Conservation (phyloP, 169 alveolate genomes). For the Cryptosporidium muris region DNA sequence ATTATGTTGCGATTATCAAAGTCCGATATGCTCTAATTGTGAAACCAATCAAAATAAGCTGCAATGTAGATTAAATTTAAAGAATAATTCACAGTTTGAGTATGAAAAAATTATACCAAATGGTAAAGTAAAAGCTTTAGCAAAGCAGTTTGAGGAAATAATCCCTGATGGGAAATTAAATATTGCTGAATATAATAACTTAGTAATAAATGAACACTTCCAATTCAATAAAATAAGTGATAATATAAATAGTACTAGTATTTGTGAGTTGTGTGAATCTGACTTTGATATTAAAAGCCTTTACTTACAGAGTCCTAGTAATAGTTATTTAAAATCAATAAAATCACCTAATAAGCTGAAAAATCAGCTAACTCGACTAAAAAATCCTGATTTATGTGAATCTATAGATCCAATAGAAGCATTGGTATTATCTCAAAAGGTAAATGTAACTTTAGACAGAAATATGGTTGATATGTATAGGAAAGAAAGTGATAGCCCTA, state of each 20-base stretch:
- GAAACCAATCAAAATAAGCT: background rate
- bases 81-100: background rate
- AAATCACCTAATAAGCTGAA: background rate
- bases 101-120: conserved; percentile 31
- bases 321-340: background rate
- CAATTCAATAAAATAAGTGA: background rate
- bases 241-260: background rate
- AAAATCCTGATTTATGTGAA: conserved; percentile 47
- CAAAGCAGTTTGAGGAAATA: conserved; percentile 45
- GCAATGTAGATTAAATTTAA: background rate
- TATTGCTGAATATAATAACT: background rate
- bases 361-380: conserved; percentile 15
- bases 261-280: too few species aligned
- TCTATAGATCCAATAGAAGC: conserved; percentile 42
- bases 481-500: background rate
- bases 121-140: conserved; percentile 68
- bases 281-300: too few species aligned
- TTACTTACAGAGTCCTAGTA: background rate
- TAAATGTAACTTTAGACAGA: background rate
- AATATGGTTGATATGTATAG: background rate
- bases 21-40: conserved; percentile 59
- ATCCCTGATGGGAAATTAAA: conserved; percentile 10
- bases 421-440: conserved; percentile 3
- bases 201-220: background rate
- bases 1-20: conserved; percentile 49